Conservation (phyloP, 2,329 filamentous ascomycete species). For the Chaetomiaceae sp. region DNA sequence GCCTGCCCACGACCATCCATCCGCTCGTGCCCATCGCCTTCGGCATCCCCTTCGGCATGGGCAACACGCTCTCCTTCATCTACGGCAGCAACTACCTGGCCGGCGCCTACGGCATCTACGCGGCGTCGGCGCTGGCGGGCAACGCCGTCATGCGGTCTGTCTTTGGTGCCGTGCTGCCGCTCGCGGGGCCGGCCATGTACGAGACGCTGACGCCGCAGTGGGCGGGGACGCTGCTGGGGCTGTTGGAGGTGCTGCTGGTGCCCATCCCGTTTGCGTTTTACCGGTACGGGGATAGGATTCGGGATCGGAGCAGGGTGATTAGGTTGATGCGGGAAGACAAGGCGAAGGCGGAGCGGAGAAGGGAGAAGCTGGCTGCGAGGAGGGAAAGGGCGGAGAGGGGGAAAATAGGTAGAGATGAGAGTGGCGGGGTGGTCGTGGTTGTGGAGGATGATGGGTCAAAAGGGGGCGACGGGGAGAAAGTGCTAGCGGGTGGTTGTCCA, state of each 20-base stretch:
- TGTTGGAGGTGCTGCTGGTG: conserved; percentile 63
- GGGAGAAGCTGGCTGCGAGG: conserved; percentile 22
- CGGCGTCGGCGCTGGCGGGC: conserved; percentile 68
- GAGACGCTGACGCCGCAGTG: conserved; percentile 60
- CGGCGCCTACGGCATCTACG: conserved; percentile 68
- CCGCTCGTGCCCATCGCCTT: conserved; percentile 72
- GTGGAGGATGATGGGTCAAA: neutral
- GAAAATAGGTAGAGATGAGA: neutral
- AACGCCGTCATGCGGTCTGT: conserved; percentile 65
- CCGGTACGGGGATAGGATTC: conserved; percentile 43
- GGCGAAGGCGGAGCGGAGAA: conserved; percentile 31
- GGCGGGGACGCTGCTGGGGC: conserved; percentile 64
- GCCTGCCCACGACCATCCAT: conserved; percentile 67
- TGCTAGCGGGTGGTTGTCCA: no score
- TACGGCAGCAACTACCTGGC: conserved; percentile 73
- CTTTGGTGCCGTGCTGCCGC: conserved; percentile 63
- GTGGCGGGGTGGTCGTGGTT: neutral
- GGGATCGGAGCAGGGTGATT: conserved; percentile 41
- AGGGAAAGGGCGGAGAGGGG: conserved; percentile 9
- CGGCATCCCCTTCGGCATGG: conserved; percentile 68
- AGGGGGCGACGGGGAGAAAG: conserved; percentile 1
- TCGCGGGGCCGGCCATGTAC: conserved; percentile 69
- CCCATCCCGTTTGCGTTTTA: conserved; percentile 74
- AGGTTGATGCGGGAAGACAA: conserved; percentile 36
- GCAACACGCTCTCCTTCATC: conserved; percentile 71